These are phyloP conservation scores for Acidomyces sp. DNA, from an alignment of 495 filamentous ascomycete genomes.

Conservation along the genomic window DNA sequence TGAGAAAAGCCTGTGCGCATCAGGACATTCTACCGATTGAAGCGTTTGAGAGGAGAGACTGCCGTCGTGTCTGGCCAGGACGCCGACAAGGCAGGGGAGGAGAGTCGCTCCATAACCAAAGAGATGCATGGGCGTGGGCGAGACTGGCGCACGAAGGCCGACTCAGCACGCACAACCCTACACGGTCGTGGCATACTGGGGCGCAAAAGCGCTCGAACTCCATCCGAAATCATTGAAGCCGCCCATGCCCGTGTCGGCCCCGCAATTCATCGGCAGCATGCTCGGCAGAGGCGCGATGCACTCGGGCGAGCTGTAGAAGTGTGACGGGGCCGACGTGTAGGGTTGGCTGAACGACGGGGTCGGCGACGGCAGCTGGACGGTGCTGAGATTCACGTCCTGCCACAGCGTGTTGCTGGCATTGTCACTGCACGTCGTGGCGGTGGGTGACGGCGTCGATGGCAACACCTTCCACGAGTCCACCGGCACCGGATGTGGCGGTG, in stretches of 20 bases:
- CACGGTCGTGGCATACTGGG: conserved; percentile 47
- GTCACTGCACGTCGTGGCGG: conserved; percentile 52
- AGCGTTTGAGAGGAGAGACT: neutral
- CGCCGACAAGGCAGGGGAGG: conserved; percentile 5
- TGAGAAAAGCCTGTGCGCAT: conserved; percentile 14
- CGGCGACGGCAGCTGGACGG: conserved; percentile 51
- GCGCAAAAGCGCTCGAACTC: conserved; percentile 48
- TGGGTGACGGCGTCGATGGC: conserved; percentile 61
- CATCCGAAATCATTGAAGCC: conserved; percentile 70
- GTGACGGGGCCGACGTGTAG: conserved; percentile 43
- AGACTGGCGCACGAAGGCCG: neutral
- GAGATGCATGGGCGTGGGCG: too few species aligned
- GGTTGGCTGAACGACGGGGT: conserved; percentile 70
- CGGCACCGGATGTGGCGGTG: conserved; percentile 47
- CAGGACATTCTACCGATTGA: neutral
- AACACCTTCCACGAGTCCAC: conserved; percentile 90
- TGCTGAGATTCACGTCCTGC: conserved; percentile 62
- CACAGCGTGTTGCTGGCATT: conserved; percentile 66
- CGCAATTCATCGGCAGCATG: conserved; percentile 75
- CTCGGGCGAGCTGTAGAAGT: conserved; percentile 56
- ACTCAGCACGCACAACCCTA: conserved; percentile 24
- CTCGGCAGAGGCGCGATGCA: conserved; percentile 61
- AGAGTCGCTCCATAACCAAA: conserved; percentile 15
- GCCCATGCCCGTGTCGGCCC: conserved; percentile 51
- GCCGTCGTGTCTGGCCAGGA: conserved; percentile 18